A percentile compares a stretch with the other conserved stretches of the same genome.
Conservation (phyloP, 192 early-diverging fungal genomes). For the Backusella australiensis region DNA sequence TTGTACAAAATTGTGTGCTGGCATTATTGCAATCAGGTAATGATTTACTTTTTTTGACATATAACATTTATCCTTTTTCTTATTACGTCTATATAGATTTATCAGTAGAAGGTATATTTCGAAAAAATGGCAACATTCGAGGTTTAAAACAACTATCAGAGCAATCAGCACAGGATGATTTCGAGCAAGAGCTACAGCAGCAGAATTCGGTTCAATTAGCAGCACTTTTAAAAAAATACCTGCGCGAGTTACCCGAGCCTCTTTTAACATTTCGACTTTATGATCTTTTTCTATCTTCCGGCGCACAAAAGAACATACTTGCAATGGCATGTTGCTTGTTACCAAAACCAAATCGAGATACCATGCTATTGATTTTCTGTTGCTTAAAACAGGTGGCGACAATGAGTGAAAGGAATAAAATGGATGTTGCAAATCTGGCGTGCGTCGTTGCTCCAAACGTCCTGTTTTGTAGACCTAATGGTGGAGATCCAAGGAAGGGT, state of each 20-base stretch:
- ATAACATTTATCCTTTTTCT: not conserved
- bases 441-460: slow-evolving; percentile 95
- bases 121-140: slow-evolving; percentile 97
- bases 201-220: slow-evolving; percentile 85
- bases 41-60: not conserved
- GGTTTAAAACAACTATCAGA: slow-evolving; percentile 83
- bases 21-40: slow-evolving; percentile 74
- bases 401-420: slow-evolving; percentile 79
- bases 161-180: slow-evolving; percentile 59
- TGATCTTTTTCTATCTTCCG: slow-evolving; percentile 59
- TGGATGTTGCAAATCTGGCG: slow-evolving; percentile 90
- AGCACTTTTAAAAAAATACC: slow-evolving; percentile 93
- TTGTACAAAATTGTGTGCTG: slow-evolving; percentile 78
- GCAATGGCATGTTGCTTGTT: slow-evolving; percentile 83
- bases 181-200: slow-evolving; percentile 36
- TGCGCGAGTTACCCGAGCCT: slow-evolving; percentile 95
- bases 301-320: slow-evolving; percentile 47
- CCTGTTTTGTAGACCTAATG: slow-evolving; percentile 64
- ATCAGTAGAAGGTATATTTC: slow-evolving; percentile 91
- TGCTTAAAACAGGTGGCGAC: slow-evolving; percentile 85
- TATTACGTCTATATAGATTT: slow-evolving; percentile 51
- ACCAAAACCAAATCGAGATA: slow-evolving; percentile 90
- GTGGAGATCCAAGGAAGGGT: not conserved
- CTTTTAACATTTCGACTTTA: slow-evolving; percentile 88
- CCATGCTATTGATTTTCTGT: slow-evolving; percentile 81